Conservation (phyloP, 768 basidiomycete species). For the Trametes coccinea region DNA sequence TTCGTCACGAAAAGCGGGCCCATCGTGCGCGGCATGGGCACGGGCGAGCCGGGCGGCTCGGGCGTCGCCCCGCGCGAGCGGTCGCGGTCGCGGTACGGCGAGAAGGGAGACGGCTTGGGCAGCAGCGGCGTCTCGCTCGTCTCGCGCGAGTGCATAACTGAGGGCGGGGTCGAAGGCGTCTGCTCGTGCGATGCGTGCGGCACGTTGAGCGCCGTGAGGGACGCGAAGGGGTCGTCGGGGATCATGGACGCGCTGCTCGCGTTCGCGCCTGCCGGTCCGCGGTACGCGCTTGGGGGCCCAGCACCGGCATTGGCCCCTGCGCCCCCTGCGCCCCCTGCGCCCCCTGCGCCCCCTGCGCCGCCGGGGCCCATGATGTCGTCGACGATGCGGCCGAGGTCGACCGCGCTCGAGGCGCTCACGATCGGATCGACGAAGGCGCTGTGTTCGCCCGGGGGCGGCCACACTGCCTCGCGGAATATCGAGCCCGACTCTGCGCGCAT, state of each 20-base stretch:
- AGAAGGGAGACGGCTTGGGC: background rate
- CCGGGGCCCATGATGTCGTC: constrained; percentile 33
- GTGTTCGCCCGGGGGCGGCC: constrained; percentile 30
- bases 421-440: constrained; percentile 33
- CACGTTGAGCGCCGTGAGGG: constrained; percentile 1
- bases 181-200: background rate
- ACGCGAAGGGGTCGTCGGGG: constrained; percentile 18
- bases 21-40: constrained; percentile 12
- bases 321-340: background rate
- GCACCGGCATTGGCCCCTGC: background rate
- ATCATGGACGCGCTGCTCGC: constrained; percentile 11
- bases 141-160: constrained; percentile 21
- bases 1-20: constrained; percentile 28
- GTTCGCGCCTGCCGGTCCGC: background rate
- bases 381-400: constrained; percentile 30
- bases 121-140: constrained; percentile 21
- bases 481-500: constrained; percentile 33
- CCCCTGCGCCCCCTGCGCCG: background rate
- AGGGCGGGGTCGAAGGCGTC: background rate
- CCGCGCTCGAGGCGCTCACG: constrained; percentile 23
- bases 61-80: background rate
- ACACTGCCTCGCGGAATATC: constrained; percentile 34
- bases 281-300: constrained; percentile 5
- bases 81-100: constrained; percentile 1
- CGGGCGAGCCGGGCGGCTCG: constrained; percentile 14